A percentile compares a stretch with the other conserved stretches of the same genome.
Evolutionary conservation across 2,329 filamentous ascomycete species (phyloP).

Genomic region (Shiraia bambusicola): DNA sequence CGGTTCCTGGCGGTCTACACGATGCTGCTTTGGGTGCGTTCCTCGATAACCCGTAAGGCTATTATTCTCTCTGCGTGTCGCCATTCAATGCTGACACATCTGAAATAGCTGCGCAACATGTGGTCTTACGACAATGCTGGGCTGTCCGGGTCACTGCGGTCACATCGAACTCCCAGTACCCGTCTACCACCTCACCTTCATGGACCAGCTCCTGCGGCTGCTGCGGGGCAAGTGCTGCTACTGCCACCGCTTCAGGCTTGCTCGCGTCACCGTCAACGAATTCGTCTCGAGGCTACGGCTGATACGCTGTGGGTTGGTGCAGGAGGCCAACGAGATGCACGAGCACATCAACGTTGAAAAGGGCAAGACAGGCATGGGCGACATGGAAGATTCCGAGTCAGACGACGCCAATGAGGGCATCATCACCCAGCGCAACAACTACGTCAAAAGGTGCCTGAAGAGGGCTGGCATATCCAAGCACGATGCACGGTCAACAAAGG

Average conservation of each 20-base stretch:
- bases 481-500: conserved; percentile 51
- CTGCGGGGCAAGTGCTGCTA: conserved; percentile 87
- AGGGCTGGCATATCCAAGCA: conserved; percentile 52
- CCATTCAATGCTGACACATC: conserved; percentile 9
- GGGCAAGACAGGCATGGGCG: conserved; percentile 33
- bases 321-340: conserved; percentile 60
- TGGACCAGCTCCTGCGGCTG: conserved; percentile 85
- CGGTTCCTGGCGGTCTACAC: conserved; percentile 86
- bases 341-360: conserved; percentile 49
- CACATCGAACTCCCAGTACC: conserved; percentile 93
- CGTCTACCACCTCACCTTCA: conserved; percentile 94
- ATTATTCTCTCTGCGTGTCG: neutral
- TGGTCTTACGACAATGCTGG: conserved; percentile 70
- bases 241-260: conserved; percentile 82
- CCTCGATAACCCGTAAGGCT: conserved; percentile 74
- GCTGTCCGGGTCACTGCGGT: conserved; percentile 89
- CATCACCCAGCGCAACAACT: conserved; percentile 61
- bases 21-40: conserved; percentile 89
- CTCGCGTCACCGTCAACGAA: conserved; percentile 73
- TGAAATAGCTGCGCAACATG: conserved; percentile 82
- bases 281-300: conserved; percentile 83
- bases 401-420: conserved; percentile 63
- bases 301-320: conserved; percentile 78
- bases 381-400: conserved; percentile 57
- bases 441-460: conserved; percentile 72